phyloP scores from a whole-genome alignment of 2,329 filamentous ascomycete species.

The Cercospora berteroae region DNA sequence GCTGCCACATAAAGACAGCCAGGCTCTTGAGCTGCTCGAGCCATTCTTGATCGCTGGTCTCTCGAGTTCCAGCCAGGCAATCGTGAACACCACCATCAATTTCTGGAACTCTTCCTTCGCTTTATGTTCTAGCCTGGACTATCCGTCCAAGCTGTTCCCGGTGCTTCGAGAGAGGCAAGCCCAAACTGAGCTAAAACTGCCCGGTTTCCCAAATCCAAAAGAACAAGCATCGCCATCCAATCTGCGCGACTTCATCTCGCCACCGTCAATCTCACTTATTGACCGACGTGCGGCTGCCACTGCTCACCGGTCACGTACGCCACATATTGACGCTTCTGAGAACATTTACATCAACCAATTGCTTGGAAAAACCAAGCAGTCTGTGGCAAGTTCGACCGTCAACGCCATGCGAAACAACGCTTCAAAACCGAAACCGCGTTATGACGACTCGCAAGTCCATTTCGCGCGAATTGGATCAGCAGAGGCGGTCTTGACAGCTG shows the following conservation, averaged over 20 bases:
- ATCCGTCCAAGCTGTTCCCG: constrained; percentile 62
- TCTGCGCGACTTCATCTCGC: neutral
- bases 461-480: constrained; percentile 68
- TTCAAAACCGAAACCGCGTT: constrained; percentile 59
- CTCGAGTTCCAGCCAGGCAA: constrained; percentile 50
- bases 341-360: constrained; percentile 26
- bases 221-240: neutral
- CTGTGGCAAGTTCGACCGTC: neutral
- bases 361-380: constrained; percentile 3
- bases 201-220: constrained; percentile 40
- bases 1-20: constrained; percentile 58
- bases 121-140: constrained; percentile 57
- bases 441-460: constrained; percentile 79
- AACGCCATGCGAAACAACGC: neutral
- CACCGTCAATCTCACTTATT: neutral
- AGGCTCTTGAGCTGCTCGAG: constrained; percentile 55
- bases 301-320: neutral
- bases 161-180: constrained; percentile 62
- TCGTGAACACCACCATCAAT: constrained; percentile 53
- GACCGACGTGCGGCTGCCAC: constrained; percentile 3
- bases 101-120: constrained; percentile 73
- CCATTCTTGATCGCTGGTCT: constrained; percentile 54
- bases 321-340: neutral
- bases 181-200: constrained; percentile 53
- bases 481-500: constrained; percentile 47